Percentiles rank a stretch among this genome's conserved stretches.
Conservation (phyloP, 2,329 filamentous ascomycete species). For the Eutypella sp. region DNA sequence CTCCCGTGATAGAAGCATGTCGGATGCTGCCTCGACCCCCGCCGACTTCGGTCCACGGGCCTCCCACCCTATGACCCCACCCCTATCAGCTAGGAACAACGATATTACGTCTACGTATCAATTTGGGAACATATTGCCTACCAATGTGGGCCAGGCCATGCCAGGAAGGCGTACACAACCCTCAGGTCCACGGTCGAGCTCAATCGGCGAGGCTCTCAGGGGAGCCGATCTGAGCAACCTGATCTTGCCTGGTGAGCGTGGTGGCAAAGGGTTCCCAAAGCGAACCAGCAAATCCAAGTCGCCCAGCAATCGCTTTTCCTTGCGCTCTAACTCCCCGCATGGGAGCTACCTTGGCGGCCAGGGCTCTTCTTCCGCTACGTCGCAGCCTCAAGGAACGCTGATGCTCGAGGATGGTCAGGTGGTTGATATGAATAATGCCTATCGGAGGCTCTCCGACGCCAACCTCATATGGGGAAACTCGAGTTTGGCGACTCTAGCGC, state of each 20-base stretch:
- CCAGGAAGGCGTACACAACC: constrained; percentile 35
- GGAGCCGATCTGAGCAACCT: constrained; percentile 46
- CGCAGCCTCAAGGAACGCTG: constrained; percentile 32
- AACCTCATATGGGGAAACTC: constrained; percentile 61
- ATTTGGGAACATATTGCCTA: constrained; percentile 55
- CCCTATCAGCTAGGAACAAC: constrained; percentile 15
- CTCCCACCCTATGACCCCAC: constrained; percentile 12
- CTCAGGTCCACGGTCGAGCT: constrained; percentile 26
- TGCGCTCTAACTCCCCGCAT: constrained; percentile 44
- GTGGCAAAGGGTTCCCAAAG: constrained; percentile 37
- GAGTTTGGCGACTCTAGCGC: constrained; percentile 56
- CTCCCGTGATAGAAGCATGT: constrained; percentile 47
- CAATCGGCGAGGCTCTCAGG: constrained; percentile 51
- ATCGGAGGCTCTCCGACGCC: constrained; percentile 67
- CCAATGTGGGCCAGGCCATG: constrained; percentile 41
- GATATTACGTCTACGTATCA: constrained; percentile 54
- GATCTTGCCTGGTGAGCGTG: constrained; percentile 41
- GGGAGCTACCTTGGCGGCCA: constrained; percentile 27
- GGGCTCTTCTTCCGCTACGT: constrained; percentile 34
- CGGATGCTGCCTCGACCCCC: constrained; percentile 46
- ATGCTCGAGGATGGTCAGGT: constrained; percentile 56
- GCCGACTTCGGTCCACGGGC: constrained; percentile 41
- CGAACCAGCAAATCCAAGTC: constrained; percentile 47
- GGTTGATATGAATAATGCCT: constrained; percentile 65
- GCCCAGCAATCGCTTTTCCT: constrained; percentile 44